Evolutionary conservation across 2,329 filamentous ascomycete species (phyloP).

Genomic region (Calcarisporium arbuscula): DNA sequence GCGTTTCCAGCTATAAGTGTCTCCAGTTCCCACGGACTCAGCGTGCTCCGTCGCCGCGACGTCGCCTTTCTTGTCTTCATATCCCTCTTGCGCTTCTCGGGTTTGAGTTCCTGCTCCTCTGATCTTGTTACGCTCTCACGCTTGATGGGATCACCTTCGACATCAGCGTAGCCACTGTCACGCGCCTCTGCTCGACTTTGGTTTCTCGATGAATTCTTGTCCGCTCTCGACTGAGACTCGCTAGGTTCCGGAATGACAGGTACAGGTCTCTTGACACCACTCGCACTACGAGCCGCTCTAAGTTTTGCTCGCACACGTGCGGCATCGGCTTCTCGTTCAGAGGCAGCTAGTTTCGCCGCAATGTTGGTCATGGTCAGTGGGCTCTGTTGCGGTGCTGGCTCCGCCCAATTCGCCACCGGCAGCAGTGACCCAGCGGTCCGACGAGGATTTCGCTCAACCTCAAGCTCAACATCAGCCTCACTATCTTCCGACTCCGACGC

Average conservation of each 20-base stretch:
- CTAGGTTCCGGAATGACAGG: slow-evolving; percentile 7
- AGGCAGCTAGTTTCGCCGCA: slow-evolving; percentile 56
- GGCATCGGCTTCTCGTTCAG: slow-evolving; percentile 57
- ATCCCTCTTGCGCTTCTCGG: slow-evolving; percentile 43
- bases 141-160: slow-evolving; percentile 27
- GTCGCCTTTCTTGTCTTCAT: slow-evolving; percentile 47
- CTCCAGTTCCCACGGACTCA: slow-evolving; percentile 70
- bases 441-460: no score
- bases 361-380: slow-evolving; percentile 57
- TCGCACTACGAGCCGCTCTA: slow-evolving; percentile 41
- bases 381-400: slow-evolving; percentile 42
- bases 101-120: slow-evolving; percentile 16
- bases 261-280: slow-evolving; percentile 22
- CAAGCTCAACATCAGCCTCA: no score
- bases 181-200: slow-evolving; percentile 7
- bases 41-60: slow-evolving; percentile 63
- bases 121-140: slow-evolving; percentile 17
- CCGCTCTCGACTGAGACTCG: not conserved
- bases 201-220: not conserved
- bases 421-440: no score
- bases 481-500: no score
- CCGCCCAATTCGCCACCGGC: no score
- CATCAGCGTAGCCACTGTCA: slow-evolving; percentile 4
- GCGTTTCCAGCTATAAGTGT: slow-evolving; percentile 49
- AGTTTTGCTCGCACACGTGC: slow-evolving; percentile 58